Conservation (phyloP, 768 basidiomycete species). For the Peribolospora kevripleyi region DNA sequence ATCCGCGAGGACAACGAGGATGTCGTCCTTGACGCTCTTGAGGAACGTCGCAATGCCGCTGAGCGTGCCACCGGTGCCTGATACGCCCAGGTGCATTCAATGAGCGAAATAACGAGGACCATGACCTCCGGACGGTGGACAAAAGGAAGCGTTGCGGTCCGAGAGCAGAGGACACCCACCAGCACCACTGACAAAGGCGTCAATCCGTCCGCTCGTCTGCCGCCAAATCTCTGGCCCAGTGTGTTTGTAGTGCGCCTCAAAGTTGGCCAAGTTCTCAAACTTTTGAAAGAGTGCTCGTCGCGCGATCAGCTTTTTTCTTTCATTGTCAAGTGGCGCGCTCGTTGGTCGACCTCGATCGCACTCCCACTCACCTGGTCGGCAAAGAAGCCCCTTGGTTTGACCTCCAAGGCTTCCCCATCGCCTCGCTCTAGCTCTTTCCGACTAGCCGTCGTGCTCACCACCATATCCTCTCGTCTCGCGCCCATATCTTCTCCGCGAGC, state of each 20-base stretch:
- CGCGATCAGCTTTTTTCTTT: too few relatives aligned
- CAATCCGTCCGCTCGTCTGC: conserved; percentile 57
- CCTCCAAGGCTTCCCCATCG: conserved; percentile 9
- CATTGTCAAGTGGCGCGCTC: too few relatives aligned
- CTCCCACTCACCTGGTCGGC: conserved; percentile 80
- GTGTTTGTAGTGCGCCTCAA: conserved; percentile 59
- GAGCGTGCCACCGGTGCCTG: conserved; percentile 89
- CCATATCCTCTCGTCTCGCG: conserved; percentile 9
- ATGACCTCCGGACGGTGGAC: neutral
- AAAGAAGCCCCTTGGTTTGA: conserved; percentile 54
- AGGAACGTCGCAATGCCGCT: conserved; percentile 59
- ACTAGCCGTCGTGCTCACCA: conserved; percentile 20
- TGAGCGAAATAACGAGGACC: neutral
- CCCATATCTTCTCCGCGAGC: too few relatives aligned
- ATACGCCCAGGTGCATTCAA: neutral
- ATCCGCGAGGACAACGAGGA: conserved; percentile 57
- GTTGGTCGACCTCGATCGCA: neutral
- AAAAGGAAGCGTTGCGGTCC: neutral
- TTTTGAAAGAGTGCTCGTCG: neutral
- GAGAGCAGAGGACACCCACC: conserved; percentile 24
- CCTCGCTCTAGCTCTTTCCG: conserved; percentile 24
- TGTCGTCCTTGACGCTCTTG: conserved; percentile 41
- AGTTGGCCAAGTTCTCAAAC: conserved; percentile 60
- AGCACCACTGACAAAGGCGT: conserved; percentile 76
- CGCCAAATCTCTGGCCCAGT: conserved; percentile 91